phyloP scores from a whole-genome alignment of 2,329 filamentous ascomycete genomes.

The Ophiostoma ulmi region DNA sequence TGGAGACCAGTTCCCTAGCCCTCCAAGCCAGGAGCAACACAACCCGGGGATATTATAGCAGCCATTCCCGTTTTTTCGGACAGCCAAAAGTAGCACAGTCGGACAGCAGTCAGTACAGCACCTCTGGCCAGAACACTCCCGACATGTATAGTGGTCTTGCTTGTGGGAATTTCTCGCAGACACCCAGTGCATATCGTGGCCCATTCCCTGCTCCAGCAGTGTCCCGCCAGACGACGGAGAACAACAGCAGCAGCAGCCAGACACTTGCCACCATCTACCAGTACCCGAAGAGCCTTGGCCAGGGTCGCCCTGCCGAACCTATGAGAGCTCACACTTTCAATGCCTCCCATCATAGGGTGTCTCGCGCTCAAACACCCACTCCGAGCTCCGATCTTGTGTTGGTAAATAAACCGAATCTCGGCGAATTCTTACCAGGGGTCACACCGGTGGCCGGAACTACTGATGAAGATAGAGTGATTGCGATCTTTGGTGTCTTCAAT shows the following conservation, averaged over 20 bases:
- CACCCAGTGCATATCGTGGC: background rate
- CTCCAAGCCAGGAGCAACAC: background rate
- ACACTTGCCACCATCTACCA: background rate
- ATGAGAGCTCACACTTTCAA: background rate
- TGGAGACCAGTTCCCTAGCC: background rate
- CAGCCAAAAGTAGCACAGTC: background rate
- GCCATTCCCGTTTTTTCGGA: background rate
- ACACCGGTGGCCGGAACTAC: background rate
- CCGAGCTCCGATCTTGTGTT: background rate
- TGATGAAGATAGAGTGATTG: constrained; percentile 23
- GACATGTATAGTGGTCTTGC: background rate
- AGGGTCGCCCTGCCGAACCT: background rate
- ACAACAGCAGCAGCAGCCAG: background rate
- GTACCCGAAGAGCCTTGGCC: background rate
- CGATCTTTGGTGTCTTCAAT: constrained; percentile 28
- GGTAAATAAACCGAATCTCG: background rate
- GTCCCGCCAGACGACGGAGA: background rate
- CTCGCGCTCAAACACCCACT: background rate
- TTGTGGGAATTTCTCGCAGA: background rate
- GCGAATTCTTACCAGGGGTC: background rate
- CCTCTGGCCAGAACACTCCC: background rate
- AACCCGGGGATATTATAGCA: background rate
- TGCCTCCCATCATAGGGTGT: background rate
- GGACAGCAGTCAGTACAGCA: background rate
- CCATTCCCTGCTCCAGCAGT: background rate